Percentiles rank a stretch among this genome's conserved stretches.
These are phyloP conservation scores for Microdochium bolleyi DNA, from an alignment of 2,329 filamentous ascomycete species.

Conservation along the genomic window DNA sequence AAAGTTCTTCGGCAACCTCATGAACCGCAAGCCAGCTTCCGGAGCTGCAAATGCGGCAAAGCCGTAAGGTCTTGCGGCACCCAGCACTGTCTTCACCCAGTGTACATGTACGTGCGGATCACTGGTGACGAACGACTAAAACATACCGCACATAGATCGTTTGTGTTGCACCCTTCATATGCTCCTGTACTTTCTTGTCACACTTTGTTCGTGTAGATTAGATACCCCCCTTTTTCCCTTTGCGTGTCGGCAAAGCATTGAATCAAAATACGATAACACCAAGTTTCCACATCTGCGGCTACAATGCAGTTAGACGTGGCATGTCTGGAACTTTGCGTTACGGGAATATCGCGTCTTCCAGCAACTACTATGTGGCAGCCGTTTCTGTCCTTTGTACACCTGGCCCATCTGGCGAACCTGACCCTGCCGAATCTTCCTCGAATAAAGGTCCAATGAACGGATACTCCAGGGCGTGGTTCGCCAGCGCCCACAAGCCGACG, in stretches of 20 bases:
- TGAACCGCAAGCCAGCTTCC: conserved; percentile 40
- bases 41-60: not conserved
- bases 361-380: no score
- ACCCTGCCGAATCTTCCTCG: not conserved
- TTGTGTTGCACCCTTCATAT: not conserved
- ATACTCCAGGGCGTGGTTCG: not conserved
- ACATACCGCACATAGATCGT: not conserved
- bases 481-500: not conserved
- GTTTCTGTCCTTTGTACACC: no score
- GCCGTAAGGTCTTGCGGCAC: not conserved
- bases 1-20: conserved; percentile 51
- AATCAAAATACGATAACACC: not conserved
- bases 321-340: no score
- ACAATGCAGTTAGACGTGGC: no score
- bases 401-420: no score
- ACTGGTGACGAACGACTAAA: no score
- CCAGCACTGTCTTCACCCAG: no score
- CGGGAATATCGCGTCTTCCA: no score
- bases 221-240: conserved; percentile 8
- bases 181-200: not conserved
- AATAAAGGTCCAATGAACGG: not conserved
- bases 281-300: no score
- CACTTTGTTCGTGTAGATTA: conserved; percentile 10
- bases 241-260: not conserved
- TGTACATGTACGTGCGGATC: no score